Base-by-base conservation (phyloP, 345 rosid species). In the Salix purpurea region DNA sequence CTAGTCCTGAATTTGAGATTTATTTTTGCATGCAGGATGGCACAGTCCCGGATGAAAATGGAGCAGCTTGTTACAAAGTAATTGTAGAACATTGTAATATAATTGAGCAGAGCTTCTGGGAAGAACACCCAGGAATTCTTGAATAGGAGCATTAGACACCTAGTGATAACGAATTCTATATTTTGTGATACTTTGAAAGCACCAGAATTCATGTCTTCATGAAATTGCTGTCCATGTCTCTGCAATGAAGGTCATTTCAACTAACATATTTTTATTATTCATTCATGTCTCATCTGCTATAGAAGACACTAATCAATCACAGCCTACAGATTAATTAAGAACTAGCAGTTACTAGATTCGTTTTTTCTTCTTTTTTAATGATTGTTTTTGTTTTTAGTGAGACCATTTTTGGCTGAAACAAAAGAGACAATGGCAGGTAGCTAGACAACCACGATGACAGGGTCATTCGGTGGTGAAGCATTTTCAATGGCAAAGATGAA, bases 101-200 rank as follows among this genome's bases (percentile, higher is more conserved):
- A 69, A 94, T 92, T 60, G 96, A 88, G 73, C 81, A 48, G 10
- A 75, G 84, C 81, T 92, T 92, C 67, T 92, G 97, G 98, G 74
- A 84, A 76, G 83, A 83, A 75, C 84, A 90, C 82, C 83, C 88
- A 21, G 71, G 76, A 74, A 86, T 94, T 71, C 85, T 90, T 71
- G 74, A 26, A 69, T 80, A 78, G 60, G 67, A 78, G 76, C 61
- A 3, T n/a, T 2, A 4, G 1, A 13, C 19, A 46, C n/a, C 2
- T 23, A n/a, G 30, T 30, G 36, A 42, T 42, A 44, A 42, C 54
- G 7, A 40, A 11, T 34, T 8, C 14, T 15, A 19, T 2, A 28
- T 21, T 21, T 39, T 46, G 13, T 13, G 34, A 1, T 7, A 2
- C 72, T 3, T 18, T 8, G 70, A 69, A 21, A 21, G 46, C 21